phyloP scores from a whole-genome alignment of 108 stramenopile genomes.

The Cyclotella distinguenda region DNA sequence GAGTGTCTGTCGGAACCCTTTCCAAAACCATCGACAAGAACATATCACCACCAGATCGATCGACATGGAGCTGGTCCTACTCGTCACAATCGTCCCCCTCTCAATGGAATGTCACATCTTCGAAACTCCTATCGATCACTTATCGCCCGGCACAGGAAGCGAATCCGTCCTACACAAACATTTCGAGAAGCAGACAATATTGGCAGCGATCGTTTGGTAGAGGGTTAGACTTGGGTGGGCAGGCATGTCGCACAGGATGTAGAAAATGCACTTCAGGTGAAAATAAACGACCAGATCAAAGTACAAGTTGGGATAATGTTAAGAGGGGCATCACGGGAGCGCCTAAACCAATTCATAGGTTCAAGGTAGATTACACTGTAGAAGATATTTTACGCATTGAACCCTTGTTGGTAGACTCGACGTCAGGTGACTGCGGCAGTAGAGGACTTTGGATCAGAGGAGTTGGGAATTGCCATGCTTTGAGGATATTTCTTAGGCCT shows the following conservation, averaged over 20 bases:
- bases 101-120: conserved; percentile 48
- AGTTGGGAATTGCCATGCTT: conserved; percentile 70
- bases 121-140: conserved; percentile 57
- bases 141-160: conserved; percentile 78
- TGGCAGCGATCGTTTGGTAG: conserved; percentile 36
- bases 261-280: background rate
- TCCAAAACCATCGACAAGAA: background rate
- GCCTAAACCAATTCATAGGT: conserved; percentile 45
- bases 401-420: conserved; percentile 12
- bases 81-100: conserved; percentile 37
- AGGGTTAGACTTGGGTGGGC: conserved; percentile 11
- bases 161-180: conserved; percentile 65
- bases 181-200: conserved; percentile 27
- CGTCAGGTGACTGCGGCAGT: conserved; percentile 9
- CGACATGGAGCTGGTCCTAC: conserved; percentile 46
- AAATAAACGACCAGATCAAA: background rate
- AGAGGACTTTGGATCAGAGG: conserved; percentile 60
- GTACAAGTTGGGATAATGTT: conserved; percentile 15
- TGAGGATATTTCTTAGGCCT: conserved; percentile 61
- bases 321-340: conserved; percentile 15
- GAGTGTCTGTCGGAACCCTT: conserved; percentile 19
- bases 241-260: conserved; percentile 9
- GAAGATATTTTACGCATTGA: conserved; percentile 42
- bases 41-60: background rate
- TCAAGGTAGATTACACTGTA: conserved; percentile 41